phyloP scores from a whole-genome alignment of 2,329 filamentous ascomycete species.

The Zymoseptoria tritici region DNA sequence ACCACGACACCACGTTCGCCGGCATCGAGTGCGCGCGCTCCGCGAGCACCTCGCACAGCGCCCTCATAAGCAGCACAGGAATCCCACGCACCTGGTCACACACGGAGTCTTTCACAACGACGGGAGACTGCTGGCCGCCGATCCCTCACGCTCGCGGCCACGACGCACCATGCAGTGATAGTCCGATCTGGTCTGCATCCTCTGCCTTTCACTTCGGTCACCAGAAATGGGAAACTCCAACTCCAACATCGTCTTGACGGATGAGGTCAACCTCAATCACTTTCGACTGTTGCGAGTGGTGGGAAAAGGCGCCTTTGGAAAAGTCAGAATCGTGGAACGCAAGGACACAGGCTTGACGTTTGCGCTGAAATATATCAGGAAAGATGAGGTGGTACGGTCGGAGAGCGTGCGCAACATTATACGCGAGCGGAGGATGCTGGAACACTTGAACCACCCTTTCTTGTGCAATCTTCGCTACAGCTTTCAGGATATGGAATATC shows the following conservation, averaged over 20 bases:
- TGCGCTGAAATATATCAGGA: slow-evolving; percentile 89
- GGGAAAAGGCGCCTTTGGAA: slow-evolving; percentile 95
- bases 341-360: slow-evolving; percentile 93
- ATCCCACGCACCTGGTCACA: neutral
- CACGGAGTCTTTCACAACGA: neutral
- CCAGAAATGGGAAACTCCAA: slow-evolving; percentile 81
- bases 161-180: neutral
- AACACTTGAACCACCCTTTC: slow-evolving; percentile 95
- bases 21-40: neutral
- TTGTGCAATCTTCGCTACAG: slow-evolving; percentile 98
- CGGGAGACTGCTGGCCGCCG: neutral
- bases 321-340: slow-evolving; percentile 95
- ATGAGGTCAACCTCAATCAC: slow-evolving; percentile 96
- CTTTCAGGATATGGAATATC: slow-evolving; percentile 98
- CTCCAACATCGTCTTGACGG: slow-evolving; percentile 86
- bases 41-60: neutral
- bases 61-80: neutral
- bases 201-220: neutral
- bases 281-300: slow-evolving; percentile 93
- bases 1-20: neutral
- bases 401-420: slow-evolving; percentile 98
- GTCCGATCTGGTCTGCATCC: neutral
- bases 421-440: slow-evolving; percentile 92
- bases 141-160: neutral
- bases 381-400: slow-evolving; percentile 97